Base-by-base conservation (phyloP, 2,329 filamentous ascomycete species). In the Trichoderma harzianum region DNA sequence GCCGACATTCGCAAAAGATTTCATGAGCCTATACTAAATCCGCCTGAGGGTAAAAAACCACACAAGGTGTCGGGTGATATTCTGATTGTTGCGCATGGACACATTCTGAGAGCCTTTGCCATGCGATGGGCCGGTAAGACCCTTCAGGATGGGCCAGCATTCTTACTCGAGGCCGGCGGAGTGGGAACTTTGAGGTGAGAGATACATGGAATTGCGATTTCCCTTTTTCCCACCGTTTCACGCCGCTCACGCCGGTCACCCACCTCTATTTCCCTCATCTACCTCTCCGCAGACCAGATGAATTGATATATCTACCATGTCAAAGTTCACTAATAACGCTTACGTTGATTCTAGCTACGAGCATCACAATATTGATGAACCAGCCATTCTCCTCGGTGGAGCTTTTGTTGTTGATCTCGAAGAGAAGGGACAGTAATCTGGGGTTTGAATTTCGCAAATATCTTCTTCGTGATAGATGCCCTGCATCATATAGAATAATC, bases 121-220 rank as follows among this genome's bases (percentile, higher is more conserved):
- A 93, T 95, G 85, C 87, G 94, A 36, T 98, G 95, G 95, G 87
- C 91, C 0, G 89, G 90, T 0, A 92, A 92, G 83, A 85, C 88
- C 14, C 84, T 98, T 72, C 87, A 89, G 69, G 91, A 94, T 64
- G 94, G 92, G 8, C 92, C 93, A 51, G 88, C 90, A 7, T 90
- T 98, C 79, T 85, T 97, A 73, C 83, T 98, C n/a, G 95, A 98
- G 80, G 92, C 93, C 7, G 93, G 93, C n/a, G 93, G 93, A 75
- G 90, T 96, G 1, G 93, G 92, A 0, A 93, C 92, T 2, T 79
- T 97, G 76, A 95, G 92, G 90, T 92, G 77, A 30, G 43, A 28
- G 30, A 24, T 2, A 47, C 11, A 26, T 36, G 26, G 5, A 24
- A 26, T 53, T 12, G 18, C n/a, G 34, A 30, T 16, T 39, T 43